phyloP scores from a whole-genome alignment of 768 basidiomycete genomes.

The Suillus clintonianus region DNA sequence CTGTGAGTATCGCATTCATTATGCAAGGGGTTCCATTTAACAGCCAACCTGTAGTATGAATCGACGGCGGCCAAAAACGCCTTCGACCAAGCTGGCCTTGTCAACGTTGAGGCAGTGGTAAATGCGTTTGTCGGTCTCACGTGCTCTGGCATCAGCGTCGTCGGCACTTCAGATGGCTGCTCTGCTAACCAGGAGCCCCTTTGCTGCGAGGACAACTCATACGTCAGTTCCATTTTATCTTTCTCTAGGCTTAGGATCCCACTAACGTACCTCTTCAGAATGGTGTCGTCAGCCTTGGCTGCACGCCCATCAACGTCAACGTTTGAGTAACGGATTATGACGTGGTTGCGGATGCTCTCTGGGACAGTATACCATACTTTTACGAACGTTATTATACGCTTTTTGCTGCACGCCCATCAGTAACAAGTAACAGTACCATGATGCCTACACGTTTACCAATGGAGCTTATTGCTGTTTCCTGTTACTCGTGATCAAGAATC shows the following conservation, averaged over 20 bases:
- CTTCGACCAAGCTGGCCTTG: background rate
- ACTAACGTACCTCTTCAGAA: background rate
- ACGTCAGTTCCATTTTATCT: background rate
- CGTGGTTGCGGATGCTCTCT: background rate
- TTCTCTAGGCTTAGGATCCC: too few species aligned
- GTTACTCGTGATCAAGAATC: too few species aligned
- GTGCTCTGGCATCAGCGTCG: background rate
- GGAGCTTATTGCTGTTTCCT: too few species aligned
- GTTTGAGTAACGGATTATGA: background rate
- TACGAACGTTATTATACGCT: background rate
- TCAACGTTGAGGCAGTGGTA: background rate
- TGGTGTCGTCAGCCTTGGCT: background rate
- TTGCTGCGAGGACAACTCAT: slow-evolving; percentile 2
- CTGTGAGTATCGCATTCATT: background rate
- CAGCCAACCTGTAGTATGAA: background rate
- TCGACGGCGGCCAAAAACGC: background rate
- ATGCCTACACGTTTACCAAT: background rate
- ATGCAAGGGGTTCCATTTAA: too few species aligned
- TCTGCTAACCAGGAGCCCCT: slow-evolving; percentile 1
- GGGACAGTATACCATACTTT: background rate
- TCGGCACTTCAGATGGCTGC: background rate
- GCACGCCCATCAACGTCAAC: background rate
- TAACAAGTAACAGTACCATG: background rate
- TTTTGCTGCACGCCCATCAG: background rate
- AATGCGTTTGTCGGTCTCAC: background rate